These are phyloP conservation scores for Blastomyces percursus DNA, from an alignment of 2,329 filamentous ascomycete genomes.

Conservation along the genomic window DNA sequence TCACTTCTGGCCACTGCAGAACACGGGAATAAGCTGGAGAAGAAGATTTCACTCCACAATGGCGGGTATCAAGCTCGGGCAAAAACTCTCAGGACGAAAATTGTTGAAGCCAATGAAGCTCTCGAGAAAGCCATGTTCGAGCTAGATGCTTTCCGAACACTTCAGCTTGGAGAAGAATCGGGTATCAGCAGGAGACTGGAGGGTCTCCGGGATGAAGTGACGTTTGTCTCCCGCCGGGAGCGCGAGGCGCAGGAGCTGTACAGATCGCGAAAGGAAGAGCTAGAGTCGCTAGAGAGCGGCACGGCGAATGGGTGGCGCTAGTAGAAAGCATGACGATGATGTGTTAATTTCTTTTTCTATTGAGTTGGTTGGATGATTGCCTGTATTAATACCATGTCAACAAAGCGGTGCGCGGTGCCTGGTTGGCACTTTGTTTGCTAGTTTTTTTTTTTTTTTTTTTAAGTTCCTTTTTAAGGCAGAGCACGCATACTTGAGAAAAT, in stretches of 20 bases:
- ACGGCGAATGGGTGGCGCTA: slow-evolving; percentile 32
- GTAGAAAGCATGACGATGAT: background rate
- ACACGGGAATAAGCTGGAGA: slow-evolving; percentile 76
- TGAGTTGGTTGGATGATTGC: background rate
- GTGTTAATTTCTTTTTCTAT: background rate
- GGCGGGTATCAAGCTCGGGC: slow-evolving; percentile 84
- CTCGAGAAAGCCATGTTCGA: slow-evolving; percentile 63
- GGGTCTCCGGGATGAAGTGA: slow-evolving; percentile 69
- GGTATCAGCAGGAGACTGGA: slow-evolving; percentile 63
- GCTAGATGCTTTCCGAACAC: slow-evolving; percentile 60
- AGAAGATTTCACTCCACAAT: slow-evolving; percentile 77
- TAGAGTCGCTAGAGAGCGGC: slow-evolving; percentile 46
- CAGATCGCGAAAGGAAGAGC: slow-evolving; percentile 62
- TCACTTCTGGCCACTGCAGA: slow-evolving; percentile 64
- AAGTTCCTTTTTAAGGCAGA: background rate
- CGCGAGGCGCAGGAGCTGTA: slow-evolving; percentile 85
- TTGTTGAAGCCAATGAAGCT: slow-evolving; percentile 60
- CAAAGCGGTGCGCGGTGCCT: background rate
- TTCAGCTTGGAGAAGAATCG: slow-evolving; percentile 69
- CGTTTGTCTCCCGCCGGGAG: slow-evolving; percentile 67
- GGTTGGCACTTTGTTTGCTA: background rate
- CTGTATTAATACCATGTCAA: slow-evolving; percentile 6
- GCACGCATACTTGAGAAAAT: background rate
- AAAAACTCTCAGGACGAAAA: slow-evolving; percentile 69
- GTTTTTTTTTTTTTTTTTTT: background rate